Conservation (phyloP, 2,329 filamentous ascomycete species). For the Penicillium occitanis region DNA sequence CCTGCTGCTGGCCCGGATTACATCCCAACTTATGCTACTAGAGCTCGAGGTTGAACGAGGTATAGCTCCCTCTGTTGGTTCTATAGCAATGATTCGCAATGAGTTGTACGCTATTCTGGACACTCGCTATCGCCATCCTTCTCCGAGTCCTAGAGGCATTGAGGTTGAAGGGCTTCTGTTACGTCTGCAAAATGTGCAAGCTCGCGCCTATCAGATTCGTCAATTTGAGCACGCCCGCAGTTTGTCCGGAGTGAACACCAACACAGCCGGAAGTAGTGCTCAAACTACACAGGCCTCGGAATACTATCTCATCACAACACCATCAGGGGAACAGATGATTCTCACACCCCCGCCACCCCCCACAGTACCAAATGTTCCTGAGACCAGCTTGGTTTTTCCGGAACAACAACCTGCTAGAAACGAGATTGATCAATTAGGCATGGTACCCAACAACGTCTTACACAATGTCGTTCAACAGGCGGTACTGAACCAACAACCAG, state of each 20-base stretch:
- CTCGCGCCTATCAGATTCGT: constrained; percentile 35
- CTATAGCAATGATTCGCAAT: constrained; percentile 32
- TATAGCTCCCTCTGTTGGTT: constrained; percentile 32
- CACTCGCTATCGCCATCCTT: constrained; percentile 31
- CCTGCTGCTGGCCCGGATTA: constrained; percentile 15
- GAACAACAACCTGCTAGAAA: constrained; percentile 18
- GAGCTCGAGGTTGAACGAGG: constrained; percentile 34
- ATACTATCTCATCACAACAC: constrained; percentile 47
- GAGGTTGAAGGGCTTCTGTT: constrained; percentile 31
- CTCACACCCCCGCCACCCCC: constrained; percentile 39
- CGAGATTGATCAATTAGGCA: constrained; percentile 6
- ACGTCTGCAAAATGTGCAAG: constrained; percentile 33
- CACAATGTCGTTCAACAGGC: constrained; percentile 37
- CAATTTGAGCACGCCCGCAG: constrained; percentile 10
- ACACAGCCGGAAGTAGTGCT: neutral
- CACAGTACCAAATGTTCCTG: constrained; percentile 13
- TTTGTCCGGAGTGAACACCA: neutral
- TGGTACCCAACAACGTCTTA: constrained; percentile 26
- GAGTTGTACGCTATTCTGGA: constrained; percentile 36
- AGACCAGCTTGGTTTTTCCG: constrained; percentile 27
- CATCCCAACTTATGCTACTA: constrained; percentile 25
- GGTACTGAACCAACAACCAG: constrained; percentile 31
- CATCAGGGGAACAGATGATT: constrained; percentile 47
- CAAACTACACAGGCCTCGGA: constrained; percentile 8
- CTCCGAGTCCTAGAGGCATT: constrained; percentile 26